phyloP scores from a whole-genome alignment of 805 yeast genomes.

The Candida vartiovaarae region DNA sequence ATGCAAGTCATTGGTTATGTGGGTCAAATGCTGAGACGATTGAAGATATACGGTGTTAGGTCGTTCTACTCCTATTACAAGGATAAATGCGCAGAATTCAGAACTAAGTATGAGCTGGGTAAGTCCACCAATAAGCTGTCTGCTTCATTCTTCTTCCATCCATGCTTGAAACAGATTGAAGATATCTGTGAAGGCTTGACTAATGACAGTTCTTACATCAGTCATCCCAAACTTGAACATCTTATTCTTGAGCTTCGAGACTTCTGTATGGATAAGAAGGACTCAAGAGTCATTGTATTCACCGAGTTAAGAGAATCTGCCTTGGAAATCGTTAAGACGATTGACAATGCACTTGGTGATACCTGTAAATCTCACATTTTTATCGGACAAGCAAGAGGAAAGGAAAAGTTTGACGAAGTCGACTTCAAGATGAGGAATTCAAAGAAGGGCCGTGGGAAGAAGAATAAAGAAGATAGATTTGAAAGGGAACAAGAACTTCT shows the following conservation, averaged over 20 bases:
- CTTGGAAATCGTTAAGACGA: conserved; percentile 64
- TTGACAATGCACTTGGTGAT: conserved; percentile 36
- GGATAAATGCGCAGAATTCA: conserved; percentile 51
- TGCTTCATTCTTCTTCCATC: conserved; percentile 52
- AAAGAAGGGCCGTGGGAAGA: conserved; percentile 37
- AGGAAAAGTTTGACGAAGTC: conserved; percentile 59
- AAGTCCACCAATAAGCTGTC: conserved; percentile 61
- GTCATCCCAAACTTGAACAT: conserved; percentile 71
- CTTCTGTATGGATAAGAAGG: conserved; percentile 42
- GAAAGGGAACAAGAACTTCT: conserved; percentile 25
- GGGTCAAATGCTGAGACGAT: conserved; percentile 62
- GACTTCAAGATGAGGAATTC: conserved; percentile 36
- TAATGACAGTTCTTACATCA: conserved; percentile 30
- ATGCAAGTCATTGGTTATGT: conserved; percentile 58
- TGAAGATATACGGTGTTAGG: conserved; percentile 75
- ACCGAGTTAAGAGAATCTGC: conserved; percentile 90
- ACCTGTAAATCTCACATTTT: conserved; percentile 70
- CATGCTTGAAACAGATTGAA: conserved; percentile 38
- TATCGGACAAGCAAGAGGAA: conserved; percentile 84
- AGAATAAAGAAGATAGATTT: conserved; percentile 26
- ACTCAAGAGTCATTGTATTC: conserved; percentile 78
- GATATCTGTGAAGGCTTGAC: conserved; percentile 37
- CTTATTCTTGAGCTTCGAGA: conserved; percentile 47
- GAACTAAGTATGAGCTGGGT: conserved; percentile 48
- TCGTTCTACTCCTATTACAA: conserved; percentile 65